A percentile compares a stretch with the other conserved stretches of the same genome.
Evolutionary conservation across 352 stramenopile genomes (phyloP).

Genomic region (Globisporangium orthogonon): DNA sequence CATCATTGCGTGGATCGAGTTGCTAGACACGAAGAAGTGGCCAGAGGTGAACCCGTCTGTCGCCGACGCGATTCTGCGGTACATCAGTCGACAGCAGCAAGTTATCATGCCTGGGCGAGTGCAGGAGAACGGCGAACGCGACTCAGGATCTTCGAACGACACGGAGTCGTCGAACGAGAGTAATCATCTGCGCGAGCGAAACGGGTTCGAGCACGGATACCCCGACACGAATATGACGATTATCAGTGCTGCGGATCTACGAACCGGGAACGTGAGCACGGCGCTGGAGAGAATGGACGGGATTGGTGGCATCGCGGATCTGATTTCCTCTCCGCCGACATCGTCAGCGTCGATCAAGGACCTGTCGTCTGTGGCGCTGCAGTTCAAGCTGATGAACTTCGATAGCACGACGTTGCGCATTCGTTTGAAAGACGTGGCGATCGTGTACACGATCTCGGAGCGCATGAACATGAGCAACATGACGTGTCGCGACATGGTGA

Average conservation of each 20-base stretch:
- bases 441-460: conserved; percentile 85
- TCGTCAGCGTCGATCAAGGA: conserved; percentile 40
- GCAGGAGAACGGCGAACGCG: conserved; percentile 23
- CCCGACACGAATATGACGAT: conserved; percentile 28
- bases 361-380: conserved; percentile 64
- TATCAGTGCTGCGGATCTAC: conserved; percentile 31
- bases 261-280: conserved; percentile 27
- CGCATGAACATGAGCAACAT: conserved; percentile 77
- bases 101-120: conserved; percentile 24
- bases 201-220: conserved; percentile 37
- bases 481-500: conserved; percentile 52
- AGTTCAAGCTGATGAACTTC: conserved; percentile 86
- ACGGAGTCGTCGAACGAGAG: conserved; percentile 68
- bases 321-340: conserved; percentile 49
- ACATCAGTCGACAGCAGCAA: conserved; percentile 66
- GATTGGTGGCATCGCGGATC: conserved; percentile 45
- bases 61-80: conserved; percentile 66
- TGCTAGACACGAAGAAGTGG: conserved; percentile 83
- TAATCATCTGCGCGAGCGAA: conserved; percentile 23
- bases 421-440: conserved; percentile 78
- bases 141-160: conserved; percentile 53
- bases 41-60: conserved; percentile 54
- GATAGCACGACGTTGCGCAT: conserved; percentile 77
- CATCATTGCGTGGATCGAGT: conserved; percentile 84
- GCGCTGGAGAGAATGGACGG: conserved; percentile 45